phyloP scores from a whole-genome alignment of 2,329 filamentous ascomycete genomes.

The Cytospora schulzeri region DNA sequence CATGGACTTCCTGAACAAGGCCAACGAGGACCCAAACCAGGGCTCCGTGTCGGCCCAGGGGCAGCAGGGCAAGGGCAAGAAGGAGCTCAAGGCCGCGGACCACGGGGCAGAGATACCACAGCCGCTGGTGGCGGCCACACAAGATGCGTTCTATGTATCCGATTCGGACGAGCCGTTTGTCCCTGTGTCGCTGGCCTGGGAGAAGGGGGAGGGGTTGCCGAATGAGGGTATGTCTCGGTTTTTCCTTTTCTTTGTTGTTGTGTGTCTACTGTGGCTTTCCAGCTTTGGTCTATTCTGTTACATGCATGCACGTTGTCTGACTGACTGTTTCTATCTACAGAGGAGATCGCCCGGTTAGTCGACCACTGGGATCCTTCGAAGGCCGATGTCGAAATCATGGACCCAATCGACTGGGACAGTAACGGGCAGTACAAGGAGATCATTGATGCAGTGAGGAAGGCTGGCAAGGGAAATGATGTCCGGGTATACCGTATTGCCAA shows the following conservation, averaged over 20 bases:
- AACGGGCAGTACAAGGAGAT: slow-evolving; percentile 69
- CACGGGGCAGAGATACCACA: slow-evolving; percentile 62
- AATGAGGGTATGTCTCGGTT: slow-evolving; percentile 57
- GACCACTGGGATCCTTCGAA: slow-evolving; percentile 55
- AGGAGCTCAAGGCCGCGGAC: slow-evolving; percentile 56
- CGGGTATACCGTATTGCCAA: slow-evolving; percentile 73
- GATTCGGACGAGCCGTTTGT: slow-evolving; percentile 88
- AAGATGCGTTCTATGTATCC: slow-evolving; percentile 69
- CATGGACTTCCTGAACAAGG: slow-evolving; percentile 82
- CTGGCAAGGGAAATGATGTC: slow-evolving; percentile 65
- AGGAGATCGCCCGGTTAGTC: slow-evolving; percentile 70
- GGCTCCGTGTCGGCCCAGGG: slow-evolving; percentile 45
- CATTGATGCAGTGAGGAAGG: slow-evolving; percentile 68
- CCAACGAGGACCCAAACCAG: slow-evolving; percentile 75
- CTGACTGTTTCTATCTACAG: slow-evolving; percentile 43
- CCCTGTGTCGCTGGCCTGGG: slow-evolving; percentile 68
- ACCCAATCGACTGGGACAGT: slow-evolving; percentile 72
- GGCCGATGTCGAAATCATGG: slow-evolving; percentile 65
- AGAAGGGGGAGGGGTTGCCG: slow-evolving; percentile 55
- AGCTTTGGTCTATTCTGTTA: too few relatives aligned
- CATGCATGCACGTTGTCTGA: background rate
- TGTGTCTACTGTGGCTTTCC: background rate
- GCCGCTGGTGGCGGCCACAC: slow-evolving; percentile 51
- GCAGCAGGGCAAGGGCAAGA: slow-evolving; percentile 28
- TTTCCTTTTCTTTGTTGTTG: slow-evolving; percentile 7